Evolutionary conservation across 305 asterid genomes (phyloP).

Genomic region (Nicotiana rustica): DNA sequence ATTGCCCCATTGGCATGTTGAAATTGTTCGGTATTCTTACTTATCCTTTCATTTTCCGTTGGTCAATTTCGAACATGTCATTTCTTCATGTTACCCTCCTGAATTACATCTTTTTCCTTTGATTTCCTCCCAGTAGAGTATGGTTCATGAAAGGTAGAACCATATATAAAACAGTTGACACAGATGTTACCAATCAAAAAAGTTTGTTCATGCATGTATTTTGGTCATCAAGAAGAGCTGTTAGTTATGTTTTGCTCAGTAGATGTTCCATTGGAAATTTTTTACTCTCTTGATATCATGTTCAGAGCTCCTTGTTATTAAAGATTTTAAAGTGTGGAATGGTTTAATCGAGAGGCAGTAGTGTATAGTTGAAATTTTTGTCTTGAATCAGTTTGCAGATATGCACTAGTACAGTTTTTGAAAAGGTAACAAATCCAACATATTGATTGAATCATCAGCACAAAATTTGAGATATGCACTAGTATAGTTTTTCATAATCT

Average conservation of each 20-base stretch:
- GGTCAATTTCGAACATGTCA: constrained; percentile 20
- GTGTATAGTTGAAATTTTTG: not conserved
- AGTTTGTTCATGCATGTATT: not conserved
- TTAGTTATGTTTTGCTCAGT: not conserved
- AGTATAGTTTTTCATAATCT: not conserved
- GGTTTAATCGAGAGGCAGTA: not conserved
- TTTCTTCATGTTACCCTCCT: not conserved
- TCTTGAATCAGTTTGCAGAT: constrained; percentile 18
- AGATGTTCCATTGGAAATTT: not conserved
- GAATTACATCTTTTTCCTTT: not conserved
- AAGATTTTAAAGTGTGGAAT: not conserved
- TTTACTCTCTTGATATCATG: not conserved
- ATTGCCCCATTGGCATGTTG: constrained; percentile 98
- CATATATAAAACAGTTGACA: constrained; percentile 1
- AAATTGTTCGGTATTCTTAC: constrained; percentile 82
- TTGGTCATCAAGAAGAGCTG: constrained; percentile 19
- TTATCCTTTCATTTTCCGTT: constrained; percentile 40
- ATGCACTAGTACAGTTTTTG: not conserved
- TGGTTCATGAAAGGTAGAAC: constrained; percentile 12
- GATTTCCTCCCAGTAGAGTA: not conserved
- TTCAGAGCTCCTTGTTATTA: not conserved
- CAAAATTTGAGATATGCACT: not conserved
- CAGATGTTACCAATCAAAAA: constrained; percentile 8
- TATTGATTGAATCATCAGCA: no score
- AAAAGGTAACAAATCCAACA: no score